Evolutionary conservation across 129 eudicot genomes (phyloP).

Genomic region (Flaveria trinervia): DNA sequence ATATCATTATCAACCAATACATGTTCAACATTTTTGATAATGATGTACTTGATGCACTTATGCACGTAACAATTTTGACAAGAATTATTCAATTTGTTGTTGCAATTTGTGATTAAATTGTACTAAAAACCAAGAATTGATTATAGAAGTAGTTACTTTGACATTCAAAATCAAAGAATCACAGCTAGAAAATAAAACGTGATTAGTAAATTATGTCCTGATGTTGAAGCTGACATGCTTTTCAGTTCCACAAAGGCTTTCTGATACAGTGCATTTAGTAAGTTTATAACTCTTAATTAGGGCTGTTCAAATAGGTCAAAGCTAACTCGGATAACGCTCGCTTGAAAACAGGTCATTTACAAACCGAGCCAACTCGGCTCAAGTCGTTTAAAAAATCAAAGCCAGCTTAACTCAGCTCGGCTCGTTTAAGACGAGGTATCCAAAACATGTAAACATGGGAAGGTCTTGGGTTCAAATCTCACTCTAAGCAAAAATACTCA

Average conservation of each 20-base stretch:
- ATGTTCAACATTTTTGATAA: neutral
- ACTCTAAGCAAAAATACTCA: too few relatives aligned
- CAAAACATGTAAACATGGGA: too few relatives aligned
- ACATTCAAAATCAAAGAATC: neutral
- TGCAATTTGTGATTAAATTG: neutral
- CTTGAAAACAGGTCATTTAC: too few relatives aligned
- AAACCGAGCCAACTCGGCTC: too few relatives aligned
- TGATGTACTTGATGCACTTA: neutral
- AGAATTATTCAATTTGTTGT: neutral
- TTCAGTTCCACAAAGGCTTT: neutral
- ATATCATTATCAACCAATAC: constrained; percentile 17
- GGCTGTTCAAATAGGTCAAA: too few relatives aligned
- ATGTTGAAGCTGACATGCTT: neutral
- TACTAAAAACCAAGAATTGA: neutral
- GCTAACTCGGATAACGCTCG: too few relatives aligned
- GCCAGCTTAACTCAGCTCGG: too few relatives aligned
- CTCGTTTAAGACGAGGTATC: too few relatives aligned
- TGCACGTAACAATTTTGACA: neutral
- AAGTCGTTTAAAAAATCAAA: too few relatives aligned
- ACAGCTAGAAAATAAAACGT: neutral
- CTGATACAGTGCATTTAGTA: too few relatives aligned
- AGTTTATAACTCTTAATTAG: neutral
- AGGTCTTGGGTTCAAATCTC: too few relatives aligned
- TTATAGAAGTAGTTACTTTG: neutral
- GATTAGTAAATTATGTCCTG: neutral